Evolutionary conservation across 768 basidiomycete species (phyloP), one percentile per base, ranked within the genome.

Genomic region (Termitomyces sp.): DNA sequence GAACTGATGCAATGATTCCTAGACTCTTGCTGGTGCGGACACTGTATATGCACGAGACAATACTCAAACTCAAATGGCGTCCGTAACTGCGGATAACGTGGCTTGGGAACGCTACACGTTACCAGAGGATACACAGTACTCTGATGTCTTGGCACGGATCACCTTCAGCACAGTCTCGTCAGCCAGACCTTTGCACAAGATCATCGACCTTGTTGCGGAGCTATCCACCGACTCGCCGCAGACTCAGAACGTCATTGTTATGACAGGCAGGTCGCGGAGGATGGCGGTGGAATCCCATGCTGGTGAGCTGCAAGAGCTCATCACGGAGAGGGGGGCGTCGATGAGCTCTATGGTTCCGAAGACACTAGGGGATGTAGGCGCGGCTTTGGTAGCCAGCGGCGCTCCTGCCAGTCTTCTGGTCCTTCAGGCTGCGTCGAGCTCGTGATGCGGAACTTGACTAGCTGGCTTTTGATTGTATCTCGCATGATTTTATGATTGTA

Each of bases 31-130:
- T 6, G 79, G 82, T 46, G 76, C 82, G 1, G 90, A 92, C 61
- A 94, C 92, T 0, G 70, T 90, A 0, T 94, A 94, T 59, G 87
- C 82, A 0, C 73, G 80, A 28, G 71, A 76, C 5, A 84, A 74
- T 56, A 88, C 90, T 5, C 78, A 87, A 64, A 85, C 79, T 11
- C 79, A 80, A 6, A 71, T 97, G 13, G 82, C 81, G 3, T 95
- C 92, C 0, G 84, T 89, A 22, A 89, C 90, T 1, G 92, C 92
- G 1, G 95, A 98, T 68, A 84, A 86, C 64, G 62, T 94, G 28
- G 65, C 83, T 22, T 95, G 94, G 92, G 75, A 79, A 1, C 81
- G 79, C 43, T 90, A 84, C 63, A 76, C 86, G 1, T 66, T 69
- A 6, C 61, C 71, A 0, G 62, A 67, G 9, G 57, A 63, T 49